Base-by-base conservation (phyloP, 257 asterid species). In the Penstemon barbatus region DNA sequence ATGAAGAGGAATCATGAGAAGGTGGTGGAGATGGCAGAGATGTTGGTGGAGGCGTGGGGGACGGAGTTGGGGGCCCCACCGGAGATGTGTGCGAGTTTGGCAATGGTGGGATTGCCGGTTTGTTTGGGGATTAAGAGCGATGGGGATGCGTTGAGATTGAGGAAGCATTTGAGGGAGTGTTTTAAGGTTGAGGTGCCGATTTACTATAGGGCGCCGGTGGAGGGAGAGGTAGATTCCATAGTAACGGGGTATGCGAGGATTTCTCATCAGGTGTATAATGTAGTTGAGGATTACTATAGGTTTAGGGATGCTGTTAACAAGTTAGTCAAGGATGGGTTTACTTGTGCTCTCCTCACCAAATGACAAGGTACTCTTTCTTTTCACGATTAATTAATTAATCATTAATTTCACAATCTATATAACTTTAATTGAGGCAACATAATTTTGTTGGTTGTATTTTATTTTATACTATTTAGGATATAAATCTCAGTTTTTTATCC, bases 261-360 rank as follows among this genome's bases (percentile, higher is more conserved):
- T 67, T 89, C 98, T 51, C 94, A 92, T 82, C 97, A 92, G 78
- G 97, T 92, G 70, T 92, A 92, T 51, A 92, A 89, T 71, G 84
- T 74, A 15, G 71, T 62, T 7, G 96, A 81, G 57, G 97, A 92
- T 78, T 92, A 92, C 56, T 66, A 64, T 60, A 82, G 85, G 75
- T 72, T 92, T 43, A 80, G 89, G 85, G 98, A 92, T 71, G 97
- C 95, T 5, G 82, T 92, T 45, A 78, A 78, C 68, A 79, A 78
- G 78, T 83, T 91, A 37, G 89, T 89, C 50, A 60, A 69, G 42
- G 75, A 74, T 9, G 88, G 87, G 12, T 74, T 87, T 79, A 85
- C 91, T 70, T 91, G 90, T 39, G 37, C 68, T 5, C 50, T 64
- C 46, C 83, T 84, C 33, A 43, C 75, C 60, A 80, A 80, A 25